These are phyloP conservation scores for Zhuliangozyma blackwelliae DNA, from an alignment of 1,139 yeast species.

Conservation along the genomic window DNA sequence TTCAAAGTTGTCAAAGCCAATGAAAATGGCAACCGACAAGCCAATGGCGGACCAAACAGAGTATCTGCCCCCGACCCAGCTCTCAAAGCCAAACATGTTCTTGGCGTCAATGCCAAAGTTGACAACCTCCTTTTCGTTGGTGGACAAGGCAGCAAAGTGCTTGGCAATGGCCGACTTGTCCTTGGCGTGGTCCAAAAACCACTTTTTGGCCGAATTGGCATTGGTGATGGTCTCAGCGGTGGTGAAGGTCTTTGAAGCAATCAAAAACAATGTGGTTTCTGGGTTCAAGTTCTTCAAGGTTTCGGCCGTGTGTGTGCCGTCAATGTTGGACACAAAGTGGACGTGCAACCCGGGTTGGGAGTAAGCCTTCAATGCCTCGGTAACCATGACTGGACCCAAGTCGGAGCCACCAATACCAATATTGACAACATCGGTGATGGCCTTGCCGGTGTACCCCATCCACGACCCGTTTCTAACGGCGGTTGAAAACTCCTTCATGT, in stretches of 20 bases:
- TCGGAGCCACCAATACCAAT: conserved; percentile 99
- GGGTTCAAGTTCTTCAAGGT: conserved; percentile 71
- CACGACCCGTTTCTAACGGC: conserved; percentile 86
- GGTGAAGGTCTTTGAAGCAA: conserved; percentile 98
- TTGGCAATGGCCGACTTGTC: conserved; percentile 77
- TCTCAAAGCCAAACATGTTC: conserved; percentile 97
- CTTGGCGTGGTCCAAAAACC: conserved; percentile 79
- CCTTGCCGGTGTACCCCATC: conserved; percentile 96
- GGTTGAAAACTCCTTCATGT: conserved; percentile 93
- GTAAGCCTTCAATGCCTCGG: conserved; percentile 93
- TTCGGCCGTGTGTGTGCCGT: conserved; percentile 96
- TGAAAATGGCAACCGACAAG: conserved; percentile 87
- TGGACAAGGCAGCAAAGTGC: conserved; percentile 95
- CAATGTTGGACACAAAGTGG: conserved; percentile 96
- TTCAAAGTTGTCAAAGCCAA: conserved; percentile 92
- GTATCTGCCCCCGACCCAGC: conserved; percentile 99
- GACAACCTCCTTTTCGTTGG: conserved; percentile 85
- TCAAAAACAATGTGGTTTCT: conserved; percentile 89
- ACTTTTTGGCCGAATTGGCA: conserved; percentile 88
- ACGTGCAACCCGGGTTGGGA: conserved; percentile 70
- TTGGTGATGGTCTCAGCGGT: conserved; percentile 97
- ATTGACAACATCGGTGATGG: conserved; percentile 89
- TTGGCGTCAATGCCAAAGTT: conserved; percentile 95
- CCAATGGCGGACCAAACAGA: conserved; percentile 99
- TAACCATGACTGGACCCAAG: conserved; percentile 98